Percentiles rank a stretch among this genome's conserved stretches.
phyloP scores from a whole-genome alignment of 2,329 filamentous ascomycete genomes.

The Neurospora sp. region DNA sequence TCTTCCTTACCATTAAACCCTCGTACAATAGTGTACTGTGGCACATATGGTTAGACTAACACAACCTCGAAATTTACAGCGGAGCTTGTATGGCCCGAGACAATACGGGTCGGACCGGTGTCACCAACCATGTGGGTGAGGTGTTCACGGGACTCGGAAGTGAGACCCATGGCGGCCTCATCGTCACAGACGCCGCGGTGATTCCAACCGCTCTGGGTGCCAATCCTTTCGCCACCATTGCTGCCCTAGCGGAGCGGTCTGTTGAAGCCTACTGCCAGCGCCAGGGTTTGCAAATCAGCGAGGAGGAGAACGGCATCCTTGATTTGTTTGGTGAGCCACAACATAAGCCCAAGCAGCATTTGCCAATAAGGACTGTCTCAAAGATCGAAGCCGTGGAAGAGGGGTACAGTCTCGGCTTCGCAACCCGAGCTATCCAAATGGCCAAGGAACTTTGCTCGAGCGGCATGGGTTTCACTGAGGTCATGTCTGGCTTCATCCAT shows the following conservation, averaged over 20 bases:
- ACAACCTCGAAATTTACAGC: constrained; percentile 22
- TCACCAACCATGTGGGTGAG: constrained; percentile 51
- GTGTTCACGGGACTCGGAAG: constrained; percentile 43
- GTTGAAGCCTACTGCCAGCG: constrained; percentile 40
- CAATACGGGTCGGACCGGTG: constrained; percentile 46
- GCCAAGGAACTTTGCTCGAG: constrained; percentile 34
- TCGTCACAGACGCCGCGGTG: constrained; percentile 52
- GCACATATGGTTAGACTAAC: constrained; percentile 10
- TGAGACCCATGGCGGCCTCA: constrained; percentile 45
- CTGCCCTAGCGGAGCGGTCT: constrained; percentile 56
- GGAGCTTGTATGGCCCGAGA: constrained; percentile 55
- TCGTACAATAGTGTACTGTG: background rate
- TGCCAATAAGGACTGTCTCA: constrained; percentile 9
- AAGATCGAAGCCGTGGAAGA: constrained; percentile 24
- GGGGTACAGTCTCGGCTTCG: constrained; percentile 25
- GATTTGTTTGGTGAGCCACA: constrained; percentile 46
- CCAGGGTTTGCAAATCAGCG: constrained; percentile 33
- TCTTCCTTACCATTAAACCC: background rate
- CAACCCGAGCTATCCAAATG: constrained; percentile 28
- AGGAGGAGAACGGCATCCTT: constrained; percentile 36
- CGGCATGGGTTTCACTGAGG: constrained; percentile 53
- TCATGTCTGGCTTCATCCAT: constrained; percentile 55
- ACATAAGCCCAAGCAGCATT: constrained; percentile 18
- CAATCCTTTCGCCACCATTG: constrained; percentile 61
- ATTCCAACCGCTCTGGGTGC: constrained; percentile 54